Conservation (phyloP, 805 yeast genomes). For the Suhomyces emberorum region DNA sequence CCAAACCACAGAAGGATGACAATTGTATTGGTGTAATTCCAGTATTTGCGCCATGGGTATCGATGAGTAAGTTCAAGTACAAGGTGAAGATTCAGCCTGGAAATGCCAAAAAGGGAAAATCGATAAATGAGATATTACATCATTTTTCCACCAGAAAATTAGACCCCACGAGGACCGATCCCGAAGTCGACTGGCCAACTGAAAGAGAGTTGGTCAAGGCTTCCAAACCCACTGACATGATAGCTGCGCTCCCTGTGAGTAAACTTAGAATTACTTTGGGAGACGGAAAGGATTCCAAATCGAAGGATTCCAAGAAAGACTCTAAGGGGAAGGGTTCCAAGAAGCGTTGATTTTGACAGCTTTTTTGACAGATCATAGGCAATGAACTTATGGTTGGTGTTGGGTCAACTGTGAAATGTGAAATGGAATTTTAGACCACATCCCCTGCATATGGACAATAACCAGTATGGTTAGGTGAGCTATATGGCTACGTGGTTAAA, state of each 20-base stretch:
- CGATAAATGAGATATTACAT: slow-evolving; percentile 64
- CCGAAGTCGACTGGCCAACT: slow-evolving; percentile 65
- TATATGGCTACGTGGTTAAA: too few species aligned
- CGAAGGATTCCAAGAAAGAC: slow-evolving; percentile 24
- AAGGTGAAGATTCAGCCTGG: slow-evolving; percentile 83
- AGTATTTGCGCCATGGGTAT: slow-evolving; percentile 89
- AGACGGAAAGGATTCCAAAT: slow-evolving; percentile 40
- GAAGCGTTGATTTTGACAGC: slow-evolving; percentile 7
- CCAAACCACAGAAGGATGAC: slow-evolving; percentile 50
- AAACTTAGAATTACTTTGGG: slow-evolving; percentile 59
- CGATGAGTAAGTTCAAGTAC: slow-evolving; percentile 70
- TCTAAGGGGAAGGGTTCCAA: slow-evolving; percentile 20
- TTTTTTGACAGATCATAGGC: too few species aligned
- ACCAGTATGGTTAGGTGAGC: too few species aligned
- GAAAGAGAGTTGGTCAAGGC: slow-evolving; percentile 56
- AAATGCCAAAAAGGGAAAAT: slow-evolving; percentile 81
- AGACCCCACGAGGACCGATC: slow-evolving; percentile 42
- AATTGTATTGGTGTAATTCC: slow-evolving; percentile 65
- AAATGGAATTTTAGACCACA: too few species aligned
- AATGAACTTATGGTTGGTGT: too few species aligned
- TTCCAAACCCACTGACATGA: slow-evolving; percentile 62
- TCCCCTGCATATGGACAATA: too few species aligned
- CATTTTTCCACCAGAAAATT: slow-evolving; percentile 50
- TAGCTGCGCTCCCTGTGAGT: slow-evolving; percentile 65
- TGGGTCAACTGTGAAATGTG: too few species aligned